These are phyloP conservation scores for Rhizopus microsporus DNA, from an alignment of 371 early-diverging fungal genomes.

Conservation along the genomic window DNA sequence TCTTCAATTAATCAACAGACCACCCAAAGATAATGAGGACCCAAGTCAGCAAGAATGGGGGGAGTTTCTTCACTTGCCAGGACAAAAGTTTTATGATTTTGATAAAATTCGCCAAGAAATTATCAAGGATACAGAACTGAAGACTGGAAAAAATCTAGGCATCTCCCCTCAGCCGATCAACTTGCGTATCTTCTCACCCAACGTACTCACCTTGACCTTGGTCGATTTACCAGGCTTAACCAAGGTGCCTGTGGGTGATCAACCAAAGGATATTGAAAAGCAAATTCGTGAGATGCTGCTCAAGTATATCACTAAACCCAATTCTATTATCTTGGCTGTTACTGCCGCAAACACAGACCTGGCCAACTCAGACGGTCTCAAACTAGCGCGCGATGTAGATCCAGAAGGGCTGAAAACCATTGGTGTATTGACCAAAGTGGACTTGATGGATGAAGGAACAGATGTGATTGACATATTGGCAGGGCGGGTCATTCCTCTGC, in stretches of 20 bases:
- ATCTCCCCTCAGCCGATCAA: constrained; percentile 96
- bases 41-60: constrained; percentile 91
- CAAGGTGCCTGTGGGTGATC: constrained; percentile 97
- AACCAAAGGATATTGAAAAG: constrained; percentile 98
- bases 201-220: constrained; percentile 96
- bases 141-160: constrained; percentile 88
- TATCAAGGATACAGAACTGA: constrained; percentile 87
- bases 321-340: constrained; percentile 97
- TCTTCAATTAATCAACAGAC: constrained; percentile 94
- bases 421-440: constrained; percentile 99
- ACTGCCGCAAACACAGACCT: constrained; percentile 98
- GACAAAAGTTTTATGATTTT: constrained; percentile 91
- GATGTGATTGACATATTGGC: constrained; percentile 98
- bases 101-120: constrained; percentile 94
- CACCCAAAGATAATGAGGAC: constrained; percentile 35
- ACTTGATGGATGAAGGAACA: constrained; percentile 99
- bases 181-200: constrained; percentile 90
- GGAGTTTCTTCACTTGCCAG: constrained; percentile 94
- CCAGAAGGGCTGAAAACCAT: constrained; percentile 98
- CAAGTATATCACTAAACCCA: constrained; percentile 92
- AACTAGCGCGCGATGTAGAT: constrained; percentile 96
- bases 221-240: constrained; percentile 99
- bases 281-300: constrained; percentile 96
- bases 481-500: constrained; percentile 94
- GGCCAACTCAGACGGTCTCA: constrained; percentile 98